Evolutionary conservation across 495 filamentous ascomycete genomes (phyloP).

Genomic region (Choiromyces venosus): DNA sequence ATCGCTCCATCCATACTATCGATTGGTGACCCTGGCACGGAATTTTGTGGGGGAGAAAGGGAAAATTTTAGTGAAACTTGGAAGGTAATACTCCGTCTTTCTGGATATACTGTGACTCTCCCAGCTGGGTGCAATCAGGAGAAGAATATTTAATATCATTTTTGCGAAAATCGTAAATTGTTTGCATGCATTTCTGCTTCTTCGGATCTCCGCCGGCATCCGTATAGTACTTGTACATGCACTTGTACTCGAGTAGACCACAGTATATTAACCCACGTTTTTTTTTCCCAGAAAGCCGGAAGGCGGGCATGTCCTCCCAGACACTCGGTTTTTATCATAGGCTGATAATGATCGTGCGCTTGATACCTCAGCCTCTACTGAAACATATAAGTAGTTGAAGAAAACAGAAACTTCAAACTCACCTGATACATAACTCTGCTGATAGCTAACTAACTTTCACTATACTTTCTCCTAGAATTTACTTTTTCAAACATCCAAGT

Average conservation of each 20-base stretch:
- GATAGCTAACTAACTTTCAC: not conserved
- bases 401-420: not conserved
- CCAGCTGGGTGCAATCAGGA: fast-evolving
- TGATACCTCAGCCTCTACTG: not conserved
- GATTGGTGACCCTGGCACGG: not conserved
- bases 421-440: not conserved
- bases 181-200: not conserved
- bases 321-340: not conserved
- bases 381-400: not conserved
- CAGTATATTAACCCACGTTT: not conserved
- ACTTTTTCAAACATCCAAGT: not conserved
- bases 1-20: not conserved
- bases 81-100: not conserved
- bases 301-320: not conserved
- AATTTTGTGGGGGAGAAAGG: not conserved
- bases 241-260: too few relatives aligned
- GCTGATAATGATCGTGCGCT: not conserved
- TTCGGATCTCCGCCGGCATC: not conserved
- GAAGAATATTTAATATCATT: not conserved
- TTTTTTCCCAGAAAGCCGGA: not conserved
- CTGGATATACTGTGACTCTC: not conserved
- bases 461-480: not conserved
- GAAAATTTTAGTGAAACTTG: not conserved
- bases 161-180: not conserved
- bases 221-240: too few relatives aligned